Evolutionary conservation across 768 basidiomycete genomes (phyloP).

Genomic region (Mycena vitilis): DNA sequence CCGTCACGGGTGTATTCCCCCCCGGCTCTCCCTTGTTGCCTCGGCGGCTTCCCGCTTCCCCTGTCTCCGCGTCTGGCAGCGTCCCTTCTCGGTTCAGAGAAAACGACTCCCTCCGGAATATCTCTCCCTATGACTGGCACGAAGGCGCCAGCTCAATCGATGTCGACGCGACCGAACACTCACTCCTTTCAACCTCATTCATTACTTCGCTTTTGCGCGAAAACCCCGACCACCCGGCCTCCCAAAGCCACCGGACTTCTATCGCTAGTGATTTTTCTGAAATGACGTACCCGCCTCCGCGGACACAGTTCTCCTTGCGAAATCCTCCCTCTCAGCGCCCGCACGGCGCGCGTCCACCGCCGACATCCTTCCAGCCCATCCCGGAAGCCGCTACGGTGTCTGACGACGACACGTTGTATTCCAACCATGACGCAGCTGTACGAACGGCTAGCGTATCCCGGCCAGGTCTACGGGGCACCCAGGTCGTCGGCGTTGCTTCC

Average conservation of each 20-base stretch:
- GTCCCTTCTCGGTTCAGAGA: conserved; percentile 15
- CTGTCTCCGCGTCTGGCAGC: conserved; percentile 14
- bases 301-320: conserved; percentile 35
- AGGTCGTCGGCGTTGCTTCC: conserved; percentile 48
- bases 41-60: conserved; percentile 20
- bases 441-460: conserved; percentile 42
- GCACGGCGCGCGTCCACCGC: conserved; percentile 46
- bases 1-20: conserved; percentile 47
- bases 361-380: conserved; percentile 50
- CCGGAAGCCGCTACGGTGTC: conserved; percentile 42
- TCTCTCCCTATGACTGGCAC: conserved; percentile 67
- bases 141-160: conserved; percentile 70
- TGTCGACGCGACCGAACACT: conserved; percentile 67
- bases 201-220: conserved; percentile 68
- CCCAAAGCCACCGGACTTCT: conserved; percentile 49
- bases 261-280: conserved; percentile 61
- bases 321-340: conserved; percentile 33
- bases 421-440: conserved; percentile 42
- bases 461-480: conserved; percentile 32
- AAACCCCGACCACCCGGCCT: conserved; percentile 42
- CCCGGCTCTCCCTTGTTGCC: conserved; percentile 41
- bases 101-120: conserved; percentile 26
- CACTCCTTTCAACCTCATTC: conserved; percentile 69
- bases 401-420: conserved; percentile 54
- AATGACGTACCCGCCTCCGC: conserved; percentile 63